A percentile compares a stretch with the other conserved stretches of the same genome.
phyloP scores from a whole-genome alignment of 768 basidiomycete genomes.

The Ramaria sp. region DNA sequence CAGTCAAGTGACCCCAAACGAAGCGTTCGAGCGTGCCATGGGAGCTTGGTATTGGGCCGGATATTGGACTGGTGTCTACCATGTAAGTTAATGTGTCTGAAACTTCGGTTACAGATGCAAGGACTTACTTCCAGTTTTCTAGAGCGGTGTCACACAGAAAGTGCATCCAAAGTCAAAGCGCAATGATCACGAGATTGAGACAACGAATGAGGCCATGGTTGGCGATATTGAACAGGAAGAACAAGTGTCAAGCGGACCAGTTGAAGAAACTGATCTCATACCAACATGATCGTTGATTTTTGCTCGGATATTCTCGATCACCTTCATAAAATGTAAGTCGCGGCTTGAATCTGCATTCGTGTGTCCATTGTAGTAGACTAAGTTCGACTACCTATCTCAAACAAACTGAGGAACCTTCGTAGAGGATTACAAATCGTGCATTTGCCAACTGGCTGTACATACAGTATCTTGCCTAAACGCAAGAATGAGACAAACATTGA shows the following conservation, averaged over 20 bases:
- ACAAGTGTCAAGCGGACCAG: background rate
- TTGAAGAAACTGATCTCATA: background rate
- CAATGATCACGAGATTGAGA: background rate
- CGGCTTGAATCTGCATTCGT: too few species aligned
- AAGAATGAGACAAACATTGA: too few species aligned
- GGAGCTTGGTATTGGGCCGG: slow-evolving; percentile 81
- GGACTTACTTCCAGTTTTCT: too few species aligned
- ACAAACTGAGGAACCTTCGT: too few species aligned
- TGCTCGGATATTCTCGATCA: too few species aligned
- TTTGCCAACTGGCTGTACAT: too few species aligned
- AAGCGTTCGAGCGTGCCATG: slow-evolving; percentile 66
- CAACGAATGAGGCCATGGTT: background rate
- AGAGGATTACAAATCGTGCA: too few species aligned
- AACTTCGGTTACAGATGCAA: background rate
- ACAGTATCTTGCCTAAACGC: too few species aligned
- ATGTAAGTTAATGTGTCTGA: slow-evolving; percentile 32
- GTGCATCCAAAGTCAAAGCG: background rate
- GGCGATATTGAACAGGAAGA: background rate
- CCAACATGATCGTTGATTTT: background rate
- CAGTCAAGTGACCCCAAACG: slow-evolving; percentile 47
- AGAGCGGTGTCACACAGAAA: background rate
- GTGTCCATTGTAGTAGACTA: too few species aligned
- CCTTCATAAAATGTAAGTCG: too few species aligned
- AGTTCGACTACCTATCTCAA: too few species aligned
- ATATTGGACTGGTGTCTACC: slow-evolving; percentile 82